Evolutionary conservation across 192 early-diverging fungal species (phyloP).

Genomic region (Backusella luteola): DNA sequence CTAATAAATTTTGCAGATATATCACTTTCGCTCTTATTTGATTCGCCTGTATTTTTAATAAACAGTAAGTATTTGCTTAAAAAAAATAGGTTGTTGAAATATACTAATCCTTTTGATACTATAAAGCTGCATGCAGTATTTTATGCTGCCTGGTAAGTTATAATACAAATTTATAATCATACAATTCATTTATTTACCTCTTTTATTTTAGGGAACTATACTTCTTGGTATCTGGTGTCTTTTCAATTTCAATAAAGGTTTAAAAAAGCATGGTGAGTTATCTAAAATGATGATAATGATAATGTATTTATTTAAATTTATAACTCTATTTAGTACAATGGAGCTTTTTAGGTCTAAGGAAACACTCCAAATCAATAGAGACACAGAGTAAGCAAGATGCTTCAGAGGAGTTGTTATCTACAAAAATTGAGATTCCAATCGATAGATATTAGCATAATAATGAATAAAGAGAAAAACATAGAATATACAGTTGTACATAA

Average conservation of each 20-base stretch:
- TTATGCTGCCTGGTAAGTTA: no score
- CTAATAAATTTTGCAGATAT: neutral
- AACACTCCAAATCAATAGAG: neutral
- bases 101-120: neutral
- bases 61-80: neutral
- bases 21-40: no score
- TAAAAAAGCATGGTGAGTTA: neutral
- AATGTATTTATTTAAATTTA: neutral
- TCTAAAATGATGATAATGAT: neutral
- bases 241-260: neutral
- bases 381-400: neutral
- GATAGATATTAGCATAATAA: neutral
- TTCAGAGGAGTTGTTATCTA: neutral
- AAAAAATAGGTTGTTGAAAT: neutral
- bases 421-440: neutral
- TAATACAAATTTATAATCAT: no score
- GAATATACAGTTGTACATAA: no score
- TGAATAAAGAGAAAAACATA: no score
- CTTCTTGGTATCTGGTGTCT: neutral
- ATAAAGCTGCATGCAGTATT: neutral
- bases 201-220: no score
- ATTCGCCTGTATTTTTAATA: neutral
- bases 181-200: no score
- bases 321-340: neutral
- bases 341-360: neutral